Base-by-base conservation (phyloP, 306 rosid species). In the Prunus davidiana region DNA sequence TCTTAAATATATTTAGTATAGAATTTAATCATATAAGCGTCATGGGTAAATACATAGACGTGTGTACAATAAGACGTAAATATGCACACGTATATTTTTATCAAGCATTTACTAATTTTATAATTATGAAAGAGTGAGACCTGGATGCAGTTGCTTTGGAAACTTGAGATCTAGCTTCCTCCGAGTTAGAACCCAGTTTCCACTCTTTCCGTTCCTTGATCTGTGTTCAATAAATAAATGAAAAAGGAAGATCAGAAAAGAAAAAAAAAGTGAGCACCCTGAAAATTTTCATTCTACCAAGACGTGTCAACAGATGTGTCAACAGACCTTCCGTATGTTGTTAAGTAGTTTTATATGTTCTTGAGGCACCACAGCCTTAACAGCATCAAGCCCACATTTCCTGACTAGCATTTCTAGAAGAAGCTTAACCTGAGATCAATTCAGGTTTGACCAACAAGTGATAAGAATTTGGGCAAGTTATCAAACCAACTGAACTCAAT, bases 281-380 rank as follows among this genome's bases (percentile, higher is more conserved):
- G 19, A 32, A 11, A 66, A 22, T 32, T 64, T 12, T 30, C 78
- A 70, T 50, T 69, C 25, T 51, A 68, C 12, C 49, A 71, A 54
- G 52, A 56, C 32, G 79, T 43, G 62, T 65, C 38, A 28, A 28
- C 30, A 28, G 30, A 28, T 28, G 30, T 28, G 30, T 74, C 27
- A 63, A 75, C 81, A 65, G 2, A 95, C 99, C 99, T 95, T 95
- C 67, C 96, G 88, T 62, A 95, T 90, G 74, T 92, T 95, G 73
- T 92, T 80, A 81, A 95, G 97, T 77, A 92, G 97, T 86, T 88
- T 92, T 91, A 87, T 83, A 81, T 95, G 99, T 50, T 90, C 93
- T 74, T 92, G 91, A 4, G 97, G 99, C 87, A 92, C 83, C 74
- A 89, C 97, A 13, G 93, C 97, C 87, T 90, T 95, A 47, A 95